Percentiles rank a stretch among this genome's conserved stretches.
Evolutionary conservation across 129 eudicot genomes (phyloP).

Genomic region (Heracleum sosnowskyi): DNA sequence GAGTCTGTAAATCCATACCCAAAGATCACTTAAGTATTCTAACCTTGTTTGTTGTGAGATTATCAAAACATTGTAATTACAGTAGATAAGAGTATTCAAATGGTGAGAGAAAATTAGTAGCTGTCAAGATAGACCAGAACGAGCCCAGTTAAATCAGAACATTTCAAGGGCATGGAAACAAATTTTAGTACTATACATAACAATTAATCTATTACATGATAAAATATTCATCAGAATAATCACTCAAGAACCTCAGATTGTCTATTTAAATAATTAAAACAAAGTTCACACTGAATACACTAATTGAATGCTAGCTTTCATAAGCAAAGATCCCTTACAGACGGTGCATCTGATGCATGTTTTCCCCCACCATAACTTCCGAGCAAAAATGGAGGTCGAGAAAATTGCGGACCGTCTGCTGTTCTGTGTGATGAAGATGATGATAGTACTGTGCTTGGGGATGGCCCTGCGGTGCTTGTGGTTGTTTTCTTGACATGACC

Average conservation of each 20-base stretch:
- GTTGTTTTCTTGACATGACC: conserved; percentile 34
- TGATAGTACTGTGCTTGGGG: conserved; percentile 45
- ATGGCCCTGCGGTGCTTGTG: conserved; percentile 30
- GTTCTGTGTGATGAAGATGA: conserved; percentile 50
- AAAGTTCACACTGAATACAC: not conserved
- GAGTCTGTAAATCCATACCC: conserved; percentile 37
- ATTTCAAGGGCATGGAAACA: not conserved
- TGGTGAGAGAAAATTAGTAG: not conserved
- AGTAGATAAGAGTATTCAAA: not conserved
- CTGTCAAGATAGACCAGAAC: not conserved
- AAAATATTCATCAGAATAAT: not conserved
- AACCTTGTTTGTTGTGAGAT: not conserved
- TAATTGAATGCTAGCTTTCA: not conserved
- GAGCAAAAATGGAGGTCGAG: conserved; percentile 18
- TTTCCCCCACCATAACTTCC: conserved; percentile 14
- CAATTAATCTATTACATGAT: not conserved
- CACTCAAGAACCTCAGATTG: not conserved
- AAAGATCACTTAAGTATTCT: not conserved
- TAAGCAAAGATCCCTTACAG: conserved; percentile 18
- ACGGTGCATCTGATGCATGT: conserved; percentile 17
- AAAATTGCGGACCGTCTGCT: conserved; percentile 37
- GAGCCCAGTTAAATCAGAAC: not conserved
- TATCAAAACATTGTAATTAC: not conserved
- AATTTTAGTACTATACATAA: not conserved
- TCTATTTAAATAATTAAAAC: not conserved